Evolutionary conservation across 345 rosid species (phyloP).

Genomic region (Mercurialis annua): DNA sequence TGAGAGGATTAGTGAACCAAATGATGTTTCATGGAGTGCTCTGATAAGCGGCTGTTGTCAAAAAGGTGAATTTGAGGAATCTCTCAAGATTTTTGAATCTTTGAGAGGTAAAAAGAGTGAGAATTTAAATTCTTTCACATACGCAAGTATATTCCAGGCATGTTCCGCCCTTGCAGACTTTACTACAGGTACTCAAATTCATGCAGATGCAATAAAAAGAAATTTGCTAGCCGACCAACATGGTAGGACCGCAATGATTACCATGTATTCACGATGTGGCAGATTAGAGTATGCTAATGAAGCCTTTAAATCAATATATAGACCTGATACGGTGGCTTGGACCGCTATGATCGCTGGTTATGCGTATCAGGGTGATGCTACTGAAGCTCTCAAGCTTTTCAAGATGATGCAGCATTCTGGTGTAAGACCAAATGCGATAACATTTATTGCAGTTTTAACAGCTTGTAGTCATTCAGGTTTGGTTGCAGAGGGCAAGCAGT

Average conservation of each 20-base stretch:
- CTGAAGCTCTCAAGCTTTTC: slow-evolving; percentile 58
- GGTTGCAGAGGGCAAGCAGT: slow-evolving; percentile 45
- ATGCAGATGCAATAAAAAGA: slow-evolving; percentile 72
- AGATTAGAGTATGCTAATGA: slow-evolving; percentile 50
- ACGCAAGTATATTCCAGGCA: slow-evolving; percentile 70
- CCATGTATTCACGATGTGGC: slow-evolving; percentile 74
- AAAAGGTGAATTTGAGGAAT: slow-evolving; percentile 48
- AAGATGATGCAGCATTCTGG: slow-evolving; percentile 44
- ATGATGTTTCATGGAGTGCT: slow-evolving; percentile 72
- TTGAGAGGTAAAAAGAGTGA: slow-evolving; percentile 41
- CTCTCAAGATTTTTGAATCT: slow-evolving; percentile 45
- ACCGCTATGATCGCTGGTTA: slow-evolving; percentile 65
- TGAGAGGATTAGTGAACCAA: slow-evolving; percentile 52
- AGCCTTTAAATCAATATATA: slow-evolving; percentile 51
- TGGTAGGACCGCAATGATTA: slow-evolving; percentile 65
- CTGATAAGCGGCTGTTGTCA: slow-evolving; percentile 61
- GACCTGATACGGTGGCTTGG: slow-evolving; percentile 76
- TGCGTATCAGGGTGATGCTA: slow-evolving; percentile 68
- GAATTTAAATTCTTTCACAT: slow-evolving; percentile 51
- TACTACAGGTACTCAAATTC: slow-evolving; percentile 62
- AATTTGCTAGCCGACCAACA: slow-evolving; percentile 45
- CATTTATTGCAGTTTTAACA: slow-evolving; percentile 62
- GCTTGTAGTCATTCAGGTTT: slow-evolving; percentile 78
- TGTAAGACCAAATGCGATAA: slow-evolving; percentile 58
- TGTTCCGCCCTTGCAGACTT: slow-evolving; percentile 61